Base-by-base conservation (phyloP, 2,329 filamentous ascomycete species). In the Talaromyces piceae region DNA sequence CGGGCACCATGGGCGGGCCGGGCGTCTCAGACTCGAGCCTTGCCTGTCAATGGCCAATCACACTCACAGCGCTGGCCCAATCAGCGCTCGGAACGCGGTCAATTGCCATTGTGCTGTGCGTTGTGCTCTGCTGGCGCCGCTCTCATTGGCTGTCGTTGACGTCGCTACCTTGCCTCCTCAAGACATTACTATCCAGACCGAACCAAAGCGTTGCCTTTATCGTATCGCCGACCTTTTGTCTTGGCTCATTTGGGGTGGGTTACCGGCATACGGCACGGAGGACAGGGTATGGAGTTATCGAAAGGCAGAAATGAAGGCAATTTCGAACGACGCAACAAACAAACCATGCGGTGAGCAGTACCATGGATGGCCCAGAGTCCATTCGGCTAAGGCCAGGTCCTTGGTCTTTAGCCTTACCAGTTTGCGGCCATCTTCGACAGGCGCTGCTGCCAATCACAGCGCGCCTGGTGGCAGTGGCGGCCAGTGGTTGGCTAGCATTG, bases 391-490 rank as follows among this genome's bases (percentile, higher is more conserved):
- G 20, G n/a, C 33, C 20, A 37, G 20, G 16, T 8, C 4, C n/a
- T 18, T 18, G 6, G 8, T 37, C 16, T n/a, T 46, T 43, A 33
- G 39, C 41, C 28, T 28, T 41, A 37, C n/a, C n/a, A n/a, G n/a
- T n/a, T n/a, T n/a, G n/a, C 48, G 54, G 51, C 39, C 28, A 41
- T 27, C 39, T 22, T 12, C 28, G 37, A 54, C 54, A 60, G 53
- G 50, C 49, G 50, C 53, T 23, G 28, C 7, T 25, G n/a, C 53
- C 53, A 54, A 54, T 51, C 46, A 52, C 31, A 28, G 7, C 13
- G 9, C 12, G 26, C 31, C 33, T 22, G 26, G 3, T n/a, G 12
- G 8, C 22, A 13, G 22, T n/a, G 39, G 20, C 23, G 2, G 7
- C 5, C 5, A n/a, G 7, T 41, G 26, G 47, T 43, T 33, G 28